A percentile compares a stretch with the other conserved stretches of the same genome.
phyloP scores from a whole-genome alignment of 495 filamentous ascomycete species.

The Penicillium manginii region DNA sequence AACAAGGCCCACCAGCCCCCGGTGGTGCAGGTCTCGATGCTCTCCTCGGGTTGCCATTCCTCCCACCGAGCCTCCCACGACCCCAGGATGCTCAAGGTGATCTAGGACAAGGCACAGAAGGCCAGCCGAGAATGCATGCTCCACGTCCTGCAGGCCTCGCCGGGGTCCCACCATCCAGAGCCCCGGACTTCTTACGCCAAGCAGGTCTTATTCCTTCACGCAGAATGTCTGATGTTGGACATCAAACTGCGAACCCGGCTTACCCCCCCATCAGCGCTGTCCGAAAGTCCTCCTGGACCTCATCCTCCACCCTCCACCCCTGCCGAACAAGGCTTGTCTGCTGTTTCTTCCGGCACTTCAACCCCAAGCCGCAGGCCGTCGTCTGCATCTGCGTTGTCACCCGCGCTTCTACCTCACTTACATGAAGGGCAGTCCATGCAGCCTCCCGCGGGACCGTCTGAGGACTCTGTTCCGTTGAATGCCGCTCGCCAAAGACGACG shows the following conservation, averaged over 20 bases:
- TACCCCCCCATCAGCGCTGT: conserved; percentile 45
- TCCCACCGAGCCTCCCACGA: conserved; percentile 56
- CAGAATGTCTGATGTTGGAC: conserved; percentile 43
- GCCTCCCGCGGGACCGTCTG: conserved; percentile 34
- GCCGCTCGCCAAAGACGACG: conserved; percentile 56
- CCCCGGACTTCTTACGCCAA: conserved; percentile 55
- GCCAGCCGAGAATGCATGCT: conserved; percentile 52
- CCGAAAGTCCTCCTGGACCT: conserved; percentile 64
- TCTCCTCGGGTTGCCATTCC: conserved; percentile 58
- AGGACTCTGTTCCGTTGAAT: conserved; percentile 29
- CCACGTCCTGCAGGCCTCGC: conserved; percentile 55
- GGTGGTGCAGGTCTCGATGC: conserved; percentile 49
- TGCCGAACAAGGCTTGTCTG: conserved; percentile 62
- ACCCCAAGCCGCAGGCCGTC: conserved; percentile 60
- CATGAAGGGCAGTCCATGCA: conserved; percentile 39
- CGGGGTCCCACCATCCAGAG: conserved; percentile 41
- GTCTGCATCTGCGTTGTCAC: conserved; percentile 52
- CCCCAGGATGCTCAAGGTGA: conserved; percentile 38
- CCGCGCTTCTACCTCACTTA: conserved; percentile 38
- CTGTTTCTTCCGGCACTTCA: conserved; percentile 59
- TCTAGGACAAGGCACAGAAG: conserved; percentile 40
- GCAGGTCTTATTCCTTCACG: conserved; percentile 31
- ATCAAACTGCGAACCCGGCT: conserved; percentile 28
- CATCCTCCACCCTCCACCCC: conserved; percentile 72
- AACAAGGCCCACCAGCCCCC: conserved; percentile 46